Evolutionary conservation across 2,329 filamentous ascomycete genomes (phyloP), one percentile per base, ranked within the genome.

Genomic region (Pseudonectria foliicola): DNA sequence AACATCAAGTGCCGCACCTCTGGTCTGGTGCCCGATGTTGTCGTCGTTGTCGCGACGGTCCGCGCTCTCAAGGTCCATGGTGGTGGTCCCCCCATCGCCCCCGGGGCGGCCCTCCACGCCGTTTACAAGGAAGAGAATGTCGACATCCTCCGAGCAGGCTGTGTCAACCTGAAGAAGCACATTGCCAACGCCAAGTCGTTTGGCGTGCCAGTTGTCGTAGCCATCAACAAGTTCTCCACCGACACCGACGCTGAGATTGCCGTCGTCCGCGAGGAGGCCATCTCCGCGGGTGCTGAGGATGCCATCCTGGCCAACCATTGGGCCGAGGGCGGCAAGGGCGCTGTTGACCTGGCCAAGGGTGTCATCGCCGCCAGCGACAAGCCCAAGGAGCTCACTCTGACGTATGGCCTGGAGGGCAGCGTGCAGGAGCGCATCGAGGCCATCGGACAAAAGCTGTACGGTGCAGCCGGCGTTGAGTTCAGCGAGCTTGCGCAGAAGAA

Each of bases 1-100:
- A 96, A 98, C 71, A 96, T 98, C 73, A 98, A 98, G 74, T 96
- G 92, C 68, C 84, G 92, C 41, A 85, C 88, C 8, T 95, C 90
- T 6, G 90, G 90, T 15, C 80, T 98, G 29, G 78, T 87, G 3
- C 92, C 92, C 2, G 92, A 98, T 55, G 86, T 88, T 2, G 89
- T 95, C 6, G 87, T 98, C 29, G 81, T 98, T 39, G 92, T 98
- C 25, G 90, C 92, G 15, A 98, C 92, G 3, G 85, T 98, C 29
- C 83, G 92, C 49, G 92, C 92, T 6, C 73, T 98, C 45, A 98
- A 98, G 73, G 89, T 95, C 4, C 92, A 98, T 62, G 92, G 92
- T 35, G 92, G 90, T 38, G 92, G 89, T 13, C 90, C 92, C n/a
- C 84, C 90, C 24, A 95, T 96, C 55, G 76, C 83, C 29, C 85